A percentile compares a stretch with the other conserved stretches of the same genome.
phyloP scores from a whole-genome alignment of 208 protist genomes.

The Zelonia costaricensis region DNA sequence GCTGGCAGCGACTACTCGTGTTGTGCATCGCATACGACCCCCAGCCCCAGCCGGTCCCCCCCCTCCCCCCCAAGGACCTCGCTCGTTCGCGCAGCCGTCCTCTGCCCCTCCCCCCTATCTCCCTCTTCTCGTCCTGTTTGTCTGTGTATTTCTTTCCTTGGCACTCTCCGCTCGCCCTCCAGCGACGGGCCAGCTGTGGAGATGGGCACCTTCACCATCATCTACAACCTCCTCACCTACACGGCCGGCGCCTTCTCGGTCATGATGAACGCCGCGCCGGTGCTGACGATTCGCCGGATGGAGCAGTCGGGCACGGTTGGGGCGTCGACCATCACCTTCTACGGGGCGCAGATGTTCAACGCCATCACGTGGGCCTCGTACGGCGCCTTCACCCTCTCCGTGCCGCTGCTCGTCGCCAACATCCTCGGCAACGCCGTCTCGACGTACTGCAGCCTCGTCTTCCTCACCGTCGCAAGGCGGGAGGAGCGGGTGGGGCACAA shows the following conservation, averaged over 20 bases:
- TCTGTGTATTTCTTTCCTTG: too few relatives aligned
- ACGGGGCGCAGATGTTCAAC: constrained; percentile 58
- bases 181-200: too few relatives aligned
- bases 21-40: too few relatives aligned
- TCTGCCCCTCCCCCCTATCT: too few relatives aligned
- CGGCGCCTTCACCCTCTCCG: constrained; percentile 37
- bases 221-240: constrained; percentile 49
- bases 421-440: constrained; percentile 54
- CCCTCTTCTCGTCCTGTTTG: too few relatives aligned
- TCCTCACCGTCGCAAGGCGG: constrained; percentile 50
- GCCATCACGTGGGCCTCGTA: constrained; percentile 58
- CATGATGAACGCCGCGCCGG: constrained; percentile 50
- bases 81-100: too few relatives aligned
- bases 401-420: constrained; percentile 52
- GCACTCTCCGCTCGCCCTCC: not conserved
- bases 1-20: too few relatives aligned
- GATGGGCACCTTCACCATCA: constrained; percentile 33
- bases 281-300: constrained; percentile 46
- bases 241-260: constrained; percentile 45
- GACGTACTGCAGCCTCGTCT: constrained; percentile 60
- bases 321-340: constrained; percentile 57
- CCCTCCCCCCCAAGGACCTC: too few relatives aligned
- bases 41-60: too few relatives aligned
- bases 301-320: constrained; percentile 53
- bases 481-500: constrained; percentile 47